Conservation (phyloP, 192 early-diverging fungal species). For the Coemansia sp. region DNA sequence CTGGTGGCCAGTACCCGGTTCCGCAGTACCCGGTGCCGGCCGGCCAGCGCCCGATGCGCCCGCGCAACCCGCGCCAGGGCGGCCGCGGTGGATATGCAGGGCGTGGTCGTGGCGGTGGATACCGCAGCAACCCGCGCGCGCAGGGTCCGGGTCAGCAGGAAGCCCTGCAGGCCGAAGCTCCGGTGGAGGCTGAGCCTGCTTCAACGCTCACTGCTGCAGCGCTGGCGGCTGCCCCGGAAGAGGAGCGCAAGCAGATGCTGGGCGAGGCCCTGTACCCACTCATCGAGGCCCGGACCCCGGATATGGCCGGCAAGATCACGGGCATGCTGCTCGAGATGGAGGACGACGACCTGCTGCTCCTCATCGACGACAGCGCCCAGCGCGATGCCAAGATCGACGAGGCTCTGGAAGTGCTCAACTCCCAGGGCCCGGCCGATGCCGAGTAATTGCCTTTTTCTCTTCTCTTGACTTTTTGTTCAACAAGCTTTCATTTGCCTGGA, state of each 20-base stretch:
- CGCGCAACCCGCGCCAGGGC: slow-evolving; percentile 55
- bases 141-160: slow-evolving; percentile 43
- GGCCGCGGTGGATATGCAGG: slow-evolving; percentile 51
- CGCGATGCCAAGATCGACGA: slow-evolving; percentile 80
- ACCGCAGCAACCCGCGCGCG: slow-evolving; percentile 50
- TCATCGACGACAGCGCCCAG: slow-evolving; percentile 71
- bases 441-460: neutral
- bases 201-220: slow-evolving; percentile 64
- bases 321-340: slow-evolving; percentile 99
- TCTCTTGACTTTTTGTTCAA: neutral
- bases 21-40: slow-evolving; percentile 53
- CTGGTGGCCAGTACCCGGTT: slow-evolving; percentile 47
- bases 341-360: slow-evolving; percentile 85
- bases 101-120: slow-evolving; percentile 54
- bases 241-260: slow-evolving; percentile 94
- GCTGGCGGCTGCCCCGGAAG: slow-evolving; percentile 75
- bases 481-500: neutral
- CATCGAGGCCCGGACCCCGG: slow-evolving; percentile 67
- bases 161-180: slow-evolving; percentile 34
- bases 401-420: slow-evolving; percentile 75
- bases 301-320: slow-evolving; percentile 93
- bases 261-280: slow-evolving; percentile 94
- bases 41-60: slow-evolving; percentile 40
- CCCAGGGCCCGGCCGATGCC: slow-evolving; percentile 25
- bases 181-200: slow-evolving; percentile 35